Percentiles rank a stretch among this genome's conserved stretches.
phyloP scores from a whole-genome alignment of 164 flowering plant genomes.

The Buxus sempervirens region DNA sequence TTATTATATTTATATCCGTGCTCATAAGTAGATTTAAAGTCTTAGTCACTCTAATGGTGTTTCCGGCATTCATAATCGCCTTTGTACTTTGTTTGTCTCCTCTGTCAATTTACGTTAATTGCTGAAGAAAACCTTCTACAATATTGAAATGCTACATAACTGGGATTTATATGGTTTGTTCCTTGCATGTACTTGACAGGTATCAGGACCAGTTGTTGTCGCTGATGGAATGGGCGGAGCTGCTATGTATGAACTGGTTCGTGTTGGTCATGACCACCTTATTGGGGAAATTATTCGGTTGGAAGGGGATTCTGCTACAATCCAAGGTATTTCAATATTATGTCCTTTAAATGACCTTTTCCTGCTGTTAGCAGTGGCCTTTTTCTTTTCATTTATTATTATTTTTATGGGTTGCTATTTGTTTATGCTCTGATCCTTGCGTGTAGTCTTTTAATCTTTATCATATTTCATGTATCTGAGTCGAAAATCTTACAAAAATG shows the following conservation, averaged over 20 bases:
- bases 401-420: too few species aligned
- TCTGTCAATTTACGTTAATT: not conserved
- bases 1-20: too few species aligned
- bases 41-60: not conserved
- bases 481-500: not conserved
- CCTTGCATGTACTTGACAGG: constrained; percentile 38
- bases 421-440: not conserved
- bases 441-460: not conserved
- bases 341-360: not conserved
- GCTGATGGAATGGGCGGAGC: constrained; percentile 99
- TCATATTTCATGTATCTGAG: not conserved
- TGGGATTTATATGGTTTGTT: not conserved
- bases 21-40: too few species aligned
- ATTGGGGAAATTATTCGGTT: constrained; percentile 99
- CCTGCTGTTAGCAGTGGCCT: not conserved
- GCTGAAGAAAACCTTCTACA: not conserved
- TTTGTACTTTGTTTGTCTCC: not conserved
- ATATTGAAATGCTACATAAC: not conserved
- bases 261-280: constrained; percentile 96
- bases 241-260: constrained; percentile 99
- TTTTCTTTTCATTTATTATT: not conserved
- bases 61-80: not conserved
- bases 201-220: constrained; percentile 97
- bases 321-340: constrained; percentile 63
- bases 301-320: constrained; percentile 99